Percentiles rank a stretch among this genome's conserved stretches.
These are phyloP conservation scores for Beauveria caledonica DNA, from an alignment of 2,329 filamentous ascomycete genomes.

Conservation along the genomic window DNA sequence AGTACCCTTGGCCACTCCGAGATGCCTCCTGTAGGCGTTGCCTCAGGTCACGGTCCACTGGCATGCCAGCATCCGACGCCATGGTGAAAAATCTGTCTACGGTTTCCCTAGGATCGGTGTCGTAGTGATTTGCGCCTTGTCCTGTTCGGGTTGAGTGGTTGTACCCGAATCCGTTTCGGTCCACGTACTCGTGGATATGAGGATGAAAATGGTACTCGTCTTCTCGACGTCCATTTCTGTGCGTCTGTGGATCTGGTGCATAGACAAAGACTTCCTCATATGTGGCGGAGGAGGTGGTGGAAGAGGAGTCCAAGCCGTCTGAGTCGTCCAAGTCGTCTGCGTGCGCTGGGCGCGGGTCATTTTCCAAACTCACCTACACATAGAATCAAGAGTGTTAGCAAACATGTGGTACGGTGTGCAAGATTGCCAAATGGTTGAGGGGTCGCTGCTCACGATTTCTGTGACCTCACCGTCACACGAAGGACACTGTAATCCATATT, in stretches of 20 bases:
- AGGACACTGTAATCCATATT: slow-evolving; percentile 63
- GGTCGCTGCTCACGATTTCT: slow-evolving; percentile 63
- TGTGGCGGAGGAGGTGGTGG: no score
- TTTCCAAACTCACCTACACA: slow-evolving; percentile 43
- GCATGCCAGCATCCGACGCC: slow-evolving; percentile 29
- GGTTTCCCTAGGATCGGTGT: slow-evolving; percentile 29
- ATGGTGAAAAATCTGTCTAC: slow-evolving; percentile 36
- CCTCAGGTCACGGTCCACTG: not conserved
- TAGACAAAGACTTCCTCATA: no score
- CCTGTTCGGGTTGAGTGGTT: slow-evolving; percentile 27
- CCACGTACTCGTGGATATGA: slow-evolving; percentile 48
- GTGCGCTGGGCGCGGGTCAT: slow-evolving; percentile 50
- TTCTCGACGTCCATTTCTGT: slow-evolving; percentile 15
- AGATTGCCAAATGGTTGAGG: not conserved
- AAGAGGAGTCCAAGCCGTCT: not conserved
- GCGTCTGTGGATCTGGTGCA: no score
- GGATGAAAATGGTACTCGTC: slow-evolving; percentile 43
- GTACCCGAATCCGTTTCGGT: slow-evolving; percentile 33
- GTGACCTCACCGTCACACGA: slow-evolving; percentile 69
- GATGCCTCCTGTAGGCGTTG: not conserved
- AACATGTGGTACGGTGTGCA: not conserved
- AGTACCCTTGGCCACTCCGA: slow-evolving; percentile 10
- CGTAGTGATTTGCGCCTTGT: slow-evolving; percentile 20
- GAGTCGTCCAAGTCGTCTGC: slow-evolving; percentile 17
- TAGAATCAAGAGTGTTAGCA: not conserved